phyloP scores from a whole-genome alignment of 768 basidiomycete genomes.

The Tulasnella sp. region DNA sequence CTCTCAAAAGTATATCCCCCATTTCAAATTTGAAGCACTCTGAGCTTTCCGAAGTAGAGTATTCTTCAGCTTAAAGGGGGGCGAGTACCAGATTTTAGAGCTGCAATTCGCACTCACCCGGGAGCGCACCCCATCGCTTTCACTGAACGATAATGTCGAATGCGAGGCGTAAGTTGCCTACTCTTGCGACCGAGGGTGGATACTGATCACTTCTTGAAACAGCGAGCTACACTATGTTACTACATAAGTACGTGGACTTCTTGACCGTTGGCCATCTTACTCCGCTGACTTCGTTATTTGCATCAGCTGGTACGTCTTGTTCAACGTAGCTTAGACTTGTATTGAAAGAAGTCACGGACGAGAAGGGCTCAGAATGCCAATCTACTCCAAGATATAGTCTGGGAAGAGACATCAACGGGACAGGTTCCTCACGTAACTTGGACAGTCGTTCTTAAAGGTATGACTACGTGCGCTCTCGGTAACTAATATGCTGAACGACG shows the following conservation, averaged over 20 bases:
- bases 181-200: not conserved
- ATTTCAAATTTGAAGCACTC: no score
- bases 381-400: not conserved
- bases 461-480: not conserved
- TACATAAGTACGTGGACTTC: not conserved
- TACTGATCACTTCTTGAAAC: not conserved
- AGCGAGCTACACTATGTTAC: not conserved
- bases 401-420: not conserved
- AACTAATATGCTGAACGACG: not conserved
- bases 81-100: no score
- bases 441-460: not conserved
- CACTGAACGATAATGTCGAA: not conserved
- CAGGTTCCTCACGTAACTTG: not conserved
- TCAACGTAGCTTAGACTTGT: not conserved
- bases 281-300: not conserved
- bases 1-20: no score
- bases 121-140: no score
- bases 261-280: not conserved
- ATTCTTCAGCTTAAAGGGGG: no score
- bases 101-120: no score
- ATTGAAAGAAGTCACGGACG: not conserved
- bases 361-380: not conserved
- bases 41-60: no score
- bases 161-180: not conserved
- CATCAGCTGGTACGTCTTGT: not conserved